Evolutionary conservation across 202 grass and related monocot genomes (phyloP).

Genomic region (Schoenoplectus tabernaemontani): DNA sequence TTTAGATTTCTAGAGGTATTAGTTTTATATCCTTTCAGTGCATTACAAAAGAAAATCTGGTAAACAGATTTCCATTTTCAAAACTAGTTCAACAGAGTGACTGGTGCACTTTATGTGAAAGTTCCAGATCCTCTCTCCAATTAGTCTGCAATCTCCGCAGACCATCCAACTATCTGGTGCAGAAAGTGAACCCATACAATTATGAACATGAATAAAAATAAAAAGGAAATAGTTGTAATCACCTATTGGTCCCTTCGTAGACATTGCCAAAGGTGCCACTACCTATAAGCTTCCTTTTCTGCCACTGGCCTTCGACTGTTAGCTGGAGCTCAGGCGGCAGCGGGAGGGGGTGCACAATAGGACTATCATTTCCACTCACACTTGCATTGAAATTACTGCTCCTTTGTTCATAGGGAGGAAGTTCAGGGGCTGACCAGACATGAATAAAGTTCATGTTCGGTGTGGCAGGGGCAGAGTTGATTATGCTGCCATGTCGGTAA

Average conservation of each 20-base stretch:
- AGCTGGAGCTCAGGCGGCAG: slow-evolving; percentile 50
- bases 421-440: slow-evolving; percentile 39
- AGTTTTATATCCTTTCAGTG: slow-evolving; percentile 17
- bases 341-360: slow-evolving; percentile 59
- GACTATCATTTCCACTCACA: slow-evolving; percentile 38
- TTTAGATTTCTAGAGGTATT: background rate
- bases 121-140: background rate
- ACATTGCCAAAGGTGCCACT: slow-evolving; percentile 93
- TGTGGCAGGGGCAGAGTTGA: slow-evolving; percentile 37
- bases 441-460: slow-evolving; percentile 27
- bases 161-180: background rate
- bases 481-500: slow-evolving; percentile 40
- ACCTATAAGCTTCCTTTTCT: slow-evolving; percentile 89
- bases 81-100: background rate
- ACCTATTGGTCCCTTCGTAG: slow-evolving; percentile 90
- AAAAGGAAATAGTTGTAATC: slow-evolving; percentile 3
- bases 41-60: slow-evolving; percentile 9
- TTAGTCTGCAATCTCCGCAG: too few relatives aligned
- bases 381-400: slow-evolving; percentile 34
- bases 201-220: background rate
- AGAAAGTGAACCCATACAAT: background rate
- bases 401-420: slow-evolving; percentile 37
- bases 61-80: background rate
- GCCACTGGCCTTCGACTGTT: slow-evolving; percentile 68
- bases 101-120: background rate